Evolutionary conservation across 2,329 filamentous ascomycete genomes (phyloP), one percentile per base, ranked within the genome.

Genomic region (Camillea tinctor): DNA sequence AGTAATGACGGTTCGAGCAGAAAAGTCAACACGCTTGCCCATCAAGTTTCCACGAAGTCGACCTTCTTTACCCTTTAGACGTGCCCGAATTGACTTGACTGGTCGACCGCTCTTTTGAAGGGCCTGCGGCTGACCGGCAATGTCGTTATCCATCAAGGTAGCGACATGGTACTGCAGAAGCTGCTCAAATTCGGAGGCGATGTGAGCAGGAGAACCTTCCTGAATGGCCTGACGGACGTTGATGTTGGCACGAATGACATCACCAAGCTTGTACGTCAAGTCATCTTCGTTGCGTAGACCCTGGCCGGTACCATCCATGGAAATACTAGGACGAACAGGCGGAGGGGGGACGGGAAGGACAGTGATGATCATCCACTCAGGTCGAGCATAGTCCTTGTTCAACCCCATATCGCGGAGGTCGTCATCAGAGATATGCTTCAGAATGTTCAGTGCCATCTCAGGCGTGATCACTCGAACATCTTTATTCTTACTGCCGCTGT

Each of bases 121-220:
- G 2, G 95, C 94, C 69, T 95, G 93, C 2, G 95, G 95, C 69
- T 96, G 89, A 54, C 94, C 93, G 64, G 96, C 95, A 77, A 98
- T 97, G 74, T 99, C 94, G 71, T 99, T 99, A 77, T 99, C 95
- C 96, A 99, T 99, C 78, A 97, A 96, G 1, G 96, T 99, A 50
- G 96, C 96, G 61, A 99, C 93, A 72, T 99, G 96, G 73, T 97
- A 99, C 73, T 99, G 96, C 44, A 99, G 81, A 30, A 99, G 80
- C 64, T 89, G 88, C 76, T 97, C 92, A 60, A 97, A 98, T 71
- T 99, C 95, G 60, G 88, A 86, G 17, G 93, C 87, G 66, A 98
- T 92, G 76, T 99, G 95, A 65, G 91, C 88, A 0, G 95, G 93
- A 3, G 93, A 93, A 59, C 95, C 95, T 75, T 97, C 93, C 60